Evolutionary conservation across 2,329 filamentous ascomycete species (phyloP).

Genomic region (Phyllosticta citrichinensis): DNA sequence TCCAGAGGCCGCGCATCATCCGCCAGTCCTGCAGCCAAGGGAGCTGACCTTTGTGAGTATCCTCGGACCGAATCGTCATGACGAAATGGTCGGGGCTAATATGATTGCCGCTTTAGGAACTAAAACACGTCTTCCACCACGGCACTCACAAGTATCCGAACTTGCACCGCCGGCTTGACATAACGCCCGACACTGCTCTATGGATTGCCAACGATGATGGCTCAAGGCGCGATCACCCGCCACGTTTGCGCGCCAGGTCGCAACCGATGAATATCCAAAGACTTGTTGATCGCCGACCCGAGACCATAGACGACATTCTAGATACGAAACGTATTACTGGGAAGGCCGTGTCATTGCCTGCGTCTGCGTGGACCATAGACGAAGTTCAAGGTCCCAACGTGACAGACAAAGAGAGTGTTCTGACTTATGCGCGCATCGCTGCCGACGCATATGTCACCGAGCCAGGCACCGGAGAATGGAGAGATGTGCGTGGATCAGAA

Average conservation of each 20-base stretch:
- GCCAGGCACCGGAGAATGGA: constrained; percentile 66
- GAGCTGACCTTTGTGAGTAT: constrained; percentile 11
- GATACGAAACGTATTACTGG: constrained; percentile 60
- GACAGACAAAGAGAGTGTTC: constrained; percentile 72
- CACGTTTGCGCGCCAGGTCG: constrained; percentile 47
- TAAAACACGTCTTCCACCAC: constrained; percentile 89
- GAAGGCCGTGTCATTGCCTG: constrained; percentile 55
- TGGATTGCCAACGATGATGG: constrained; percentile 51
- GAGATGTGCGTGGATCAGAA: constrained; percentile 33
- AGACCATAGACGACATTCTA: constrained; percentile 69
- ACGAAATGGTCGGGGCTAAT: constrained; percentile 12
- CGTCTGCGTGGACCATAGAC: constrained; percentile 66
- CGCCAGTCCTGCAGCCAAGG: background rate
- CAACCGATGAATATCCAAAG: constrained; percentile 63
- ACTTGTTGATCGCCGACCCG: constrained; percentile 65
- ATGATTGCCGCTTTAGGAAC: constrained; percentile 30
- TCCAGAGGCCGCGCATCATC: constrained; percentile 15
- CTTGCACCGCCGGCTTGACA: constrained; percentile 67
- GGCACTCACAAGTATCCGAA: constrained; percentile 64
- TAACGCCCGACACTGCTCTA: constrained; percentile 51
- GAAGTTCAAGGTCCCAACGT: constrained; percentile 69
- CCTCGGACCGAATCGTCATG: constrained; percentile 1
- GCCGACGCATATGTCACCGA: constrained; percentile 78
- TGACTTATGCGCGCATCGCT: constrained; percentile 80
- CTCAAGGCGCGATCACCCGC: constrained; percentile 29